Evolutionary conservation across 352 stramenopile species (phyloP).

Genomic region (Thraustochytrium sp.): DNA sequence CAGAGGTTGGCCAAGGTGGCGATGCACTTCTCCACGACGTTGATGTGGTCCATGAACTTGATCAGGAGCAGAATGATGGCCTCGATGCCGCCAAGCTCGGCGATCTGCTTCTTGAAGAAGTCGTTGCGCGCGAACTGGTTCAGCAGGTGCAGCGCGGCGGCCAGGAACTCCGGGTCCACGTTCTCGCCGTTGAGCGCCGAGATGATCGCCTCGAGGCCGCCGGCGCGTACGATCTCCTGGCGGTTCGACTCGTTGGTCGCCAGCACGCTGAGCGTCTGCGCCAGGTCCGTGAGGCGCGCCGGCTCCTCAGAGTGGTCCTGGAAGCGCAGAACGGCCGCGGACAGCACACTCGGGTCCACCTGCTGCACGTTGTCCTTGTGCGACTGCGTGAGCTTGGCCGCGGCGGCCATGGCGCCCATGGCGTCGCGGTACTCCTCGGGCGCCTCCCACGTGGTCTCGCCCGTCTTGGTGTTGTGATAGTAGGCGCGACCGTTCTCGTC

Average conservation of each 20-base stretch:
- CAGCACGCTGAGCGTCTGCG: conserved; percentile 28
- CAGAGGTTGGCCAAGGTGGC: conserved; percentile 48
- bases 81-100: conserved; percentile 42
- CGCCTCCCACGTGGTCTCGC: conserved; percentile 49
- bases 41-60: conserved; percentile 46
- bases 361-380: conserved; percentile 37
- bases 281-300: conserved; percentile 2
- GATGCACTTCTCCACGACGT: conserved; percentile 36
- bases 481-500: conserved; percentile 55
- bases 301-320: conserved; percentile 10
- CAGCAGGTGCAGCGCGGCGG: conserved; percentile 38
- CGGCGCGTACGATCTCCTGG: conserved; percentile 31
- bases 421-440: conserved; percentile 48
- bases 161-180: conserved; percentile 44
- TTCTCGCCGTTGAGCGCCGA: conserved; percentile 40
- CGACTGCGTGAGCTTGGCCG: not conserved
- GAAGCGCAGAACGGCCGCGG: not conserved
- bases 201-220: conserved; percentile 49
- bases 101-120: conserved; percentile 47
- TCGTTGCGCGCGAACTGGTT: conserved; percentile 48
- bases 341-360: not conserved
- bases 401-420: not conserved
- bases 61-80: conserved; percentile 48
- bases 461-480: conserved; percentile 52
- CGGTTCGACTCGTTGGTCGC: conserved; percentile 40